These are phyloP conservation scores for Phanerochaete sordida DNA, from an alignment of 768 basidiomycete genomes.

Conservation along the genomic window DNA sequence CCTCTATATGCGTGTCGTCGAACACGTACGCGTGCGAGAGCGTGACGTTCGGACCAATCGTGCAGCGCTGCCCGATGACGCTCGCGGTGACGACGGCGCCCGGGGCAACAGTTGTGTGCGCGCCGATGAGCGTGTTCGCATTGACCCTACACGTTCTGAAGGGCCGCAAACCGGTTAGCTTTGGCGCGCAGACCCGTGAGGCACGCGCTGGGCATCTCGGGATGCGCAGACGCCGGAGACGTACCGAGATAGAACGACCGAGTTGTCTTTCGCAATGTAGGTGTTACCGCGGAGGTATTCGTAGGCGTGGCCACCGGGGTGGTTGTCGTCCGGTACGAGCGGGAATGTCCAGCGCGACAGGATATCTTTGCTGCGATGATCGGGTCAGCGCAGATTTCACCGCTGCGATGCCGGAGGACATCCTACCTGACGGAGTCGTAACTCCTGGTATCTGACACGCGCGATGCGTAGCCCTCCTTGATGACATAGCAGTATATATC, in stretches of 20 bases:
- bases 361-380: constrained; percentile 77
- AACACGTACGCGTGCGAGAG: constrained; percentile 82
- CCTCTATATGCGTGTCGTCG: constrained; percentile 69
- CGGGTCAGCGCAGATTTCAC: neutral
- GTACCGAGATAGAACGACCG: constrained; percentile 82
- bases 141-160: constrained; percentile 81
- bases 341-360: constrained; percentile 94
- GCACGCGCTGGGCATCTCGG: neutral
- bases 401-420: neutral
- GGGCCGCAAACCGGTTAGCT: neutral
- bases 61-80: constrained; percentile 74
- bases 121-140: constrained; percentile 82
- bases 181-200: neutral
- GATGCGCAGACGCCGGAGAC: constrained; percentile 16
- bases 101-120: constrained; percentile 63
- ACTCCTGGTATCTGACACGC: constrained; percentile 89
- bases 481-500: constrained; percentile 90
- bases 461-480: constrained; percentile 86
- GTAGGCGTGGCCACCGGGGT: constrained; percentile 78
- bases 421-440: constrained; percentile 84
- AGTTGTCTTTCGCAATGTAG: constrained; percentile 78
- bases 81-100: constrained; percentile 65
- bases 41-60: constrained; percentile 65
- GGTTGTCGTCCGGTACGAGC: constrained; percentile 90
- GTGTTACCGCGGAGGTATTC: constrained; percentile 86